Conservation (phyloP, 108 stramenopile genomes). For the Pseudonitzschia multiseries region DNA sequence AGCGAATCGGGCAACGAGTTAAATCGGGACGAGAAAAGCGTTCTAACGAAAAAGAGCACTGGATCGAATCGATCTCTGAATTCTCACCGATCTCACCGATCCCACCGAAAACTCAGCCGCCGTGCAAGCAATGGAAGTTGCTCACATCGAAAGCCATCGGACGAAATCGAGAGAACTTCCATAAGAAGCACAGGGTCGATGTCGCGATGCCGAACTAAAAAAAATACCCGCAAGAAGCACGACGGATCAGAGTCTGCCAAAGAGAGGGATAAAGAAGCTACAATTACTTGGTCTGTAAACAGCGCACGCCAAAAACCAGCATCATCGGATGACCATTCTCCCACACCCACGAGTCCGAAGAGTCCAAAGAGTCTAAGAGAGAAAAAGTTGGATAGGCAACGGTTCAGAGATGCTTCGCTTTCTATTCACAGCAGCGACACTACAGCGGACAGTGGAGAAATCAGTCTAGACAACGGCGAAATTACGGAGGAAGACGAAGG, state of each 20-base stretch:
- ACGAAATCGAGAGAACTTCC: not conserved
- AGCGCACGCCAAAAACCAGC: not conserved
- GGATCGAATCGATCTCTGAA: no score
- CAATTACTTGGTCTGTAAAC: not conserved
- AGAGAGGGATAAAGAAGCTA: conserved; percentile 3
- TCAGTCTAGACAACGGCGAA: not conserved
- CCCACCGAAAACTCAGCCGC: not conserved
- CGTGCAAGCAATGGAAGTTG: not conserved
- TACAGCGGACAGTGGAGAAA: not conserved
- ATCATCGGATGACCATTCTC: not conserved
- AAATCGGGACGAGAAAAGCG: not conserved
- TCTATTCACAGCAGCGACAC: no score
- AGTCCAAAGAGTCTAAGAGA: not conserved
- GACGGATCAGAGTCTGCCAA: not conserved
- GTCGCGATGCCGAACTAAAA: not conserved
- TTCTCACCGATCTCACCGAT: not conserved
- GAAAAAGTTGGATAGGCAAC: not conserved
- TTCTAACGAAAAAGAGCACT: not conserved
- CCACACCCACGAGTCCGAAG: not conserved
- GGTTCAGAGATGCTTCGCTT: not conserved
- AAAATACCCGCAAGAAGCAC: not conserved
- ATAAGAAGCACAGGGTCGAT: not conserved
- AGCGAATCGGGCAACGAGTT: not conserved
- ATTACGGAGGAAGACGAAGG: not conserved
- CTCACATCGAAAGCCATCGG: not conserved